Evolutionary conservation across 805 yeast genomes (phyloP), one percentile per base, ranked within the genome.

Genomic region (Zygotorulaspora danielsina): DNA sequence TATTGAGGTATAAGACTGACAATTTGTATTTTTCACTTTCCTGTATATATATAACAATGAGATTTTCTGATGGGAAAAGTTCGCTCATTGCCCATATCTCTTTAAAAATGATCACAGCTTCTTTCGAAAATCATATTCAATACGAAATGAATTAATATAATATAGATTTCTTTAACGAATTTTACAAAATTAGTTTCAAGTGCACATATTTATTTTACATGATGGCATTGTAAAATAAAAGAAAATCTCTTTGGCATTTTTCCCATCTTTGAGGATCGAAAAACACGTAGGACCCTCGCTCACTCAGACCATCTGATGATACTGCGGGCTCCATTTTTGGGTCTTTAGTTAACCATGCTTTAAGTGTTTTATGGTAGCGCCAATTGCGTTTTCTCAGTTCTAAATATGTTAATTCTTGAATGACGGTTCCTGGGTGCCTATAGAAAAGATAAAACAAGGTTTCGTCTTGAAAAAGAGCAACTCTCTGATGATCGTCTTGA

Each of bases 191-290:
- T 27, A 27, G 29, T 16, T 32, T 38, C 28, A 19, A 36, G 21
- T 19, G 18, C 29, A 26, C 19, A 26, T 34, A 12, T 17, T 12
- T n/a, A 7, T 16, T 26, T 59, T 66, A 74, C 64, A 81, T 78
- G 49, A 79, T 78, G 34, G 80, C 78, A 35, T 75, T 79, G 56
- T 79, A 79, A 55, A 72, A 72, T 38, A 79, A 57, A 10, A 76
- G 69, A 55, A 78, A 78, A 53, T 79, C 84, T 56, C 77, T 75
- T 63, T 84, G 87, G 48, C 90, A 88, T 63, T 85, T 86, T 54
- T 87, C 95, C 99, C 99, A 93, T 45, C 84, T 78, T 50, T 81
- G 85, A 4, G 97, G 97, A 57, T 93, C 97, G 60, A 93, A 93
- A 62, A 93, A 90, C 17, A 89, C 81, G 59, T 93, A 93, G 7